phyloP scores from a whole-genome alignment of 2,329 filamentous ascomycete species.

The Neonectria ditissima region DNA sequence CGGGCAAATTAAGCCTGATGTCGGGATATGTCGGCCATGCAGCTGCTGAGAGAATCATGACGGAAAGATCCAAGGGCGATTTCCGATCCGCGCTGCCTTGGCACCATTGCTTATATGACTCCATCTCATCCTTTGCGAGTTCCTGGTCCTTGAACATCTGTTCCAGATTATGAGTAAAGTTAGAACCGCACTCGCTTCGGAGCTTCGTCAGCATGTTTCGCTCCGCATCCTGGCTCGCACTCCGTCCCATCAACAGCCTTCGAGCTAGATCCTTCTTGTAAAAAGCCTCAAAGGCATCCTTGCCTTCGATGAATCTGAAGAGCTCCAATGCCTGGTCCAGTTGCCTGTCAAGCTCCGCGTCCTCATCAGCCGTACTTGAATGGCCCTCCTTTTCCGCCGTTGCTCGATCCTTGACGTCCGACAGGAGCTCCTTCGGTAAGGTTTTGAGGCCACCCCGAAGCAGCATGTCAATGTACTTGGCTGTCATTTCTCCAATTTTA shows the following conservation, averaged over 20 bases:
- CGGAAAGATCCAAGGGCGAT: slow-evolving; percentile 72
- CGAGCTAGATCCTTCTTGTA: slow-evolving; percentile 98
- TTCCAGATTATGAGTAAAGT: slow-evolving; percentile 96
- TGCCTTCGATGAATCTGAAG: slow-evolving; percentile 96
- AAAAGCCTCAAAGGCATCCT: slow-evolving; percentile 97
- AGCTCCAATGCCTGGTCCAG: slow-evolving; percentile 93
- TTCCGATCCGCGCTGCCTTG: slow-evolving; percentile 63
- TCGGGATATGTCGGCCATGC: slow-evolving; percentile 96
- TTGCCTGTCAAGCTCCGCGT: slow-evolving; percentile 90
- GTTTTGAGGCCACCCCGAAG: slow-evolving; percentile 89
- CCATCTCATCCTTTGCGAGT: slow-evolving; percentile 91
- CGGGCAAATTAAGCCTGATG: slow-evolving; percentile 76
- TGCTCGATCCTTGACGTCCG: slow-evolving; percentile 69
- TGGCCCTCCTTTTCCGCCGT: slow-evolving; percentile 72
- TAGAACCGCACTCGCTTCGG: slow-evolving; percentile 91
- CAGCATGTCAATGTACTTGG: slow-evolving; percentile 93
- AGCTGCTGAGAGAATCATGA: slow-evolving; percentile 90
- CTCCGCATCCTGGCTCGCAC: slow-evolving; percentile 94
- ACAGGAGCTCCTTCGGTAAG: slow-evolving; percentile 75
- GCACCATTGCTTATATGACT: slow-evolving; percentile 80
- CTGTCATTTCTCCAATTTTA: slow-evolving; percentile 98
- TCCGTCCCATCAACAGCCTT: slow-evolving; percentile 89
- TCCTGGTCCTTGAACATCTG: slow-evolving; percentile 99
- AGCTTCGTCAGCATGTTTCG: slow-evolving; percentile 93
- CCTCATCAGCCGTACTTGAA: slow-evolving; percentile 82